Base-by-base conservation (phyloP, 2,329 filamentous ascomycete species). In the Drechslerella coelobrocha region DNA sequence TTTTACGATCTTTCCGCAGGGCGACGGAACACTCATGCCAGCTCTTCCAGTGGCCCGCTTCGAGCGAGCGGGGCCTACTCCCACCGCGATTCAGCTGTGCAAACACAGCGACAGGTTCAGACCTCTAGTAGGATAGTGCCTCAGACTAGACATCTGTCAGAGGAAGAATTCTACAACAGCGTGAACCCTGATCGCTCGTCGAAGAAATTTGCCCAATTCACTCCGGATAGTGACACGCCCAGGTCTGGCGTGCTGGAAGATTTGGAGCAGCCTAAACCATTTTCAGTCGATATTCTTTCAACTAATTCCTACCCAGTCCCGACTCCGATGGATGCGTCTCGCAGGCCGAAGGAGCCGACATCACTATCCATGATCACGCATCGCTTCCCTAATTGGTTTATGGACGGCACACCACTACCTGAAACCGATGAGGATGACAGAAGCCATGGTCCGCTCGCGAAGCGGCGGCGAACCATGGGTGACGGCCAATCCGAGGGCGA, bases 161-260 rank as follows among this genome's bases (percentile, higher is more conserved):
- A 69, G 19, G 65, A 69, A 41, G 65, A 69, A 21, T 69, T 69
- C 41, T 69, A 69, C 45, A 69, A 37, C 31, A 62, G 57, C 39
- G 57, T 53, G 39, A 57, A 62, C 24, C 12, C 31, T 17, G 62
- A 31, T 37, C 19, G 17, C 37, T 69, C 65, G 9, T 37, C 51
- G 24, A 48, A 43, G 17, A 57, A 57, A 31, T 52, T 61, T 2
- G 52, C 57, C 9, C 65, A 69, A 26, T 62, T 62, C 31, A 69
- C 65, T 8, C 65, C 65, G 1, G 57, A 69, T 26, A 62, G 52
- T 12, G 57, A 57, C 12, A 62, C 65, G 1, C 65, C 65, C 2
- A 41, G 37, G 17, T 61, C 27, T 26, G 17, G 29, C 4, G 39
- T 27, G 43, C n/a, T 61, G 21, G 56, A 69, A n/a, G 57, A 61